Base-by-base conservation (phyloP, 805 yeast species). In the Kodamaea laetipori region DNA sequence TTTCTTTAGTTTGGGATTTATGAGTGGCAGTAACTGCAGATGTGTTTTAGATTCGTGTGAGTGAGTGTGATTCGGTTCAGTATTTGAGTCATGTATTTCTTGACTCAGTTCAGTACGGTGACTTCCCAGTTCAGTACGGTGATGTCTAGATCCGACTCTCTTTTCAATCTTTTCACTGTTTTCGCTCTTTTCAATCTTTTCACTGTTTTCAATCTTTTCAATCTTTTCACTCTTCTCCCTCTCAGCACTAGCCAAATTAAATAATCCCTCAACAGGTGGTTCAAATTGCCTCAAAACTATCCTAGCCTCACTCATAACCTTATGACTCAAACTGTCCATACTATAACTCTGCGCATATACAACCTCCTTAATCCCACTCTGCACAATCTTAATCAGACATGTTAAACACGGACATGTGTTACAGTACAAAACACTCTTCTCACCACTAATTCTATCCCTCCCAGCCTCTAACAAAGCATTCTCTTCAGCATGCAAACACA, bases 361-460 rank as follows among this genome's bases (percentile, higher is more conserved):
- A 6, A 94, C 99, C 61, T 90, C 97, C 11, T 70, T 74, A 34
- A 94, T 82, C 1, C 99, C 99, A 51, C 85, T 74, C 64, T 94
- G 99, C 6, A 90, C 96, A 41, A 94, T 92, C 66, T 94, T 94
- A 31, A 94, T 89, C 4, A 96, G 82, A 60, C 99, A 94, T 0
- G 99, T 94, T 46, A 94, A 70, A 60, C 99, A 94, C 0, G 99
- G 99, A 57, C 99, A 87, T 0, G 99, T 94, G 62, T 94, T 94
- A 66, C 99, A 94, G 61, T 94, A 94, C 45, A 90, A 64, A 0
- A 80, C 81, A 6, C 87, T 82, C 15, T 53, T 57, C 24, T 64
- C 65, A 0, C 86, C 86, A 6, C 65, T 63, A 8, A 88, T 77
- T 44, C 98, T 70, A 51, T 86, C 96, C 50, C 97, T 74, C 1